phyloP scores from a whole-genome alignment of 2,329 filamentous ascomycete species.

The Trichoderma sp. region DNA sequence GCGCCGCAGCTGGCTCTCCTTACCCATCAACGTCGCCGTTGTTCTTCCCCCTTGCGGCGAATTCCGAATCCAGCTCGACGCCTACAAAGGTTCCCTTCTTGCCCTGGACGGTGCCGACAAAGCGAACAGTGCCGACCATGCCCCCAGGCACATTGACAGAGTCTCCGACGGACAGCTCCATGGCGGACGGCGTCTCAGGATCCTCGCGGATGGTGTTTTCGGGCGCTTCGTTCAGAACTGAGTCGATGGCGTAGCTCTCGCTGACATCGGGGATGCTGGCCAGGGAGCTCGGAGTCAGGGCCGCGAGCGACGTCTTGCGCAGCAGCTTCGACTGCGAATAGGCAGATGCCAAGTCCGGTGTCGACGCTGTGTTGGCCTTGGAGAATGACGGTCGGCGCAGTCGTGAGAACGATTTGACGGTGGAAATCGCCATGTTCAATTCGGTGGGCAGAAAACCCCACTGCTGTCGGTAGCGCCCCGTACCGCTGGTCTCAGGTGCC shows the following conservation, averaged over 20 bases:
- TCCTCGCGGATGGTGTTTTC: slow-evolving; percentile 47
- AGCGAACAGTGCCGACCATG: slow-evolving; percentile 87
- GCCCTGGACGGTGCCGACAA: slow-evolving; percentile 79
- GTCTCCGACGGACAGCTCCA: slow-evolving; percentile 70
- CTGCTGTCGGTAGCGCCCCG: neutral
- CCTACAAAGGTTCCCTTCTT: slow-evolving; percentile 92
- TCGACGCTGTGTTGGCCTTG: slow-evolving; percentile 48
- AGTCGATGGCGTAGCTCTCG: slow-evolving; percentile 59
- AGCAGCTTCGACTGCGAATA: slow-evolving; percentile 53
- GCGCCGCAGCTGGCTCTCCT: slow-evolving; percentile 29
- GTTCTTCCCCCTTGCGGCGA: slow-evolving; percentile 84
- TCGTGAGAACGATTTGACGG: slow-evolving; percentile 29
- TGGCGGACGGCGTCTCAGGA: slow-evolving; percentile 49
- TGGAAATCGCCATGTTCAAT: neutral
- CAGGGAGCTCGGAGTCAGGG: slow-evolving; percentile 61
- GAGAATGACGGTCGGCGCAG: slow-evolving; percentile 39
- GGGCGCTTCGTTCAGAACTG: slow-evolving; percentile 40
- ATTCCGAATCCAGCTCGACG: slow-evolving; percentile 81
- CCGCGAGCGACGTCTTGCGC: slow-evolving; percentile 69
- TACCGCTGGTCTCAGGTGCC: neutral
- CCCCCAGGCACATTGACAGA: slow-evolving; percentile 86
- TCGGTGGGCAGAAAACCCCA: neutral
- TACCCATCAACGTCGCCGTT: slow-evolving; percentile 94
- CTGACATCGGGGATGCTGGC: slow-evolving; percentile 65
- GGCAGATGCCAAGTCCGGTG: slow-evolving; percentile 55